phyloP scores from a whole-genome alignment of 208 protist species.

The Acanthamoeba royreba region DNA sequence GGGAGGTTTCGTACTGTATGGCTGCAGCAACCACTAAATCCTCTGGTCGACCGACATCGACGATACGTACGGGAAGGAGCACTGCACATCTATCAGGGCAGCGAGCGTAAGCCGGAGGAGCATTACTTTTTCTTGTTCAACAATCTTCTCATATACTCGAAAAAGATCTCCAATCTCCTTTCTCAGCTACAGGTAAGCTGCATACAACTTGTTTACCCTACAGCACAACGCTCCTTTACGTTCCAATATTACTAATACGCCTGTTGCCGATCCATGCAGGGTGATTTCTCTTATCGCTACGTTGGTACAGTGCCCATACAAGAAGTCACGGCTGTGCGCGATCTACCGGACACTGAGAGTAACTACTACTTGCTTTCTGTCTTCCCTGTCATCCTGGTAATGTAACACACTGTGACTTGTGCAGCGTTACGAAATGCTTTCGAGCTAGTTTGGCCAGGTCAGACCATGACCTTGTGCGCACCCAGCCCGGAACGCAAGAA shows the following conservation, averaged over 20 bases:
- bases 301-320: not conserved
- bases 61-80: not conserved
- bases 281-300: not conserved
- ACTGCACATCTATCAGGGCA: not conserved
- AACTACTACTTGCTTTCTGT: not conserved
- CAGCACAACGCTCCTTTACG: no score
- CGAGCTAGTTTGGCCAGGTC: not conserved
- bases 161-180: conserved; percentile 5
- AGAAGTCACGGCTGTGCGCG: not conserved
- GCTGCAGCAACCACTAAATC: not conserved
- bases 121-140: conserved; percentile 31
- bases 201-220: no score
- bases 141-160: conserved; percentile 26
- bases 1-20: no score
- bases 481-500: not conserved
- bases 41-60: not conserved
- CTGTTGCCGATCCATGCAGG: no score
- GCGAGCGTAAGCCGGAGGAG: not conserved
- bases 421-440: not conserved
- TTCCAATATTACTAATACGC: no score
- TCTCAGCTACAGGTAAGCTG: not conserved
- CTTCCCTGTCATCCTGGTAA: not conserved
- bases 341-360: not conserved
- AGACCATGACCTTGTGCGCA: not conserved
- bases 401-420: no score